Conservation (phyloP, 495 filamentous ascomycete genomes). For the Hypomontagnella submonticulosa region DNA sequence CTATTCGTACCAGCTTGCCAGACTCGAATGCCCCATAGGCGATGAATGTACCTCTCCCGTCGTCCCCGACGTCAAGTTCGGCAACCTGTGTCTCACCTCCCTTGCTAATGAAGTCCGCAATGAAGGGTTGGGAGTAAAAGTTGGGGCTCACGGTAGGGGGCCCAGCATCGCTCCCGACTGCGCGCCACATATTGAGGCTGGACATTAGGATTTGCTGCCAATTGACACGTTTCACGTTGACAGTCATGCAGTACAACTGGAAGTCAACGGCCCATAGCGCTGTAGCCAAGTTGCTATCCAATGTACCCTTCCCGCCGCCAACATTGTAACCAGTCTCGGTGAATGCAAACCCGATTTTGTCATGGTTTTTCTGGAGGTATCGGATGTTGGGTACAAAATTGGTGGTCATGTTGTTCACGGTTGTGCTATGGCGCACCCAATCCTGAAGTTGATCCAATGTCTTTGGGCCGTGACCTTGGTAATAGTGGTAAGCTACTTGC, state of each 20-base stretch:
- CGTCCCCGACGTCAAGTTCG: slow-evolving; percentile 13
- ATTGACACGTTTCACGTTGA: slow-evolving; percentile 25
- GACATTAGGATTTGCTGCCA: slow-evolving; percentile 22
- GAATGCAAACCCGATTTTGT: slow-evolving; percentile 5
- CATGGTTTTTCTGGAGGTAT: slow-evolving; percentile 13
- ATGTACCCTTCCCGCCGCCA: background rate
- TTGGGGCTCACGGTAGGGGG: slow-evolving; percentile 9
- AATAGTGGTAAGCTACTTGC: slow-evolving; percentile 24
- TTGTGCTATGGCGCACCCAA: slow-evolving; percentile 10
- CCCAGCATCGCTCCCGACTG: slow-evolving; percentile 1
- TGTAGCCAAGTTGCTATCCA: slow-evolving; percentile 26
- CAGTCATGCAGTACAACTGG: slow-evolving; percentile 24
- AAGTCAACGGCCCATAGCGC: slow-evolving; percentile 35
- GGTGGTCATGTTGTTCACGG: slow-evolving; percentile 1
- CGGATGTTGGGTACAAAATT: slow-evolving; percentile 17
- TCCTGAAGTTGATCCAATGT: slow-evolving; percentile 5
- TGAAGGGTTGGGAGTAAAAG: slow-evolving; percentile 36
- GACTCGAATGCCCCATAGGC: slow-evolving; percentile 21
- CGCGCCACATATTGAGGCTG: slow-evolving; percentile 17
- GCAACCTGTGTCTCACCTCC: slow-evolving; percentile 29
- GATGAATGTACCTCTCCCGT: slow-evolving; percentile 3
- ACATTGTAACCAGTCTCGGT: slow-evolving; percentile 25
- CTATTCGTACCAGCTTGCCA: slow-evolving; percentile 16
- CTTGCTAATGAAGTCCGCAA: slow-evolving; percentile 33
- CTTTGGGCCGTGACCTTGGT: slow-evolving; percentile 19